Evolutionary conservation across 768 basidiomycete genomes (phyloP).

Genomic region (Rhizopogon vesiculosus): DNA sequence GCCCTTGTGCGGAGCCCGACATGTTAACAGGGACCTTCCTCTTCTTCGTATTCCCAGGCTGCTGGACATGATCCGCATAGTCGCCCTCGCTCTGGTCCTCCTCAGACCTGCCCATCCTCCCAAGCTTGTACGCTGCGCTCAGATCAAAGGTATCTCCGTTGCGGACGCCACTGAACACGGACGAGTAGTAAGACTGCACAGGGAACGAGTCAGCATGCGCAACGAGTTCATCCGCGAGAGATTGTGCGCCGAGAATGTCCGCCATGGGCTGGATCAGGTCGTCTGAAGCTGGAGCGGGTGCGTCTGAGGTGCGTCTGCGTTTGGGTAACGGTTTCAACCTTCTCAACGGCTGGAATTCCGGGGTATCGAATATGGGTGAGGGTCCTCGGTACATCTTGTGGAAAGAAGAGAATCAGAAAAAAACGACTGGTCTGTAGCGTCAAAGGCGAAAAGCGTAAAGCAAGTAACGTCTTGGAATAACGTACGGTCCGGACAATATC

Average conservation of each 20-base stretch:
- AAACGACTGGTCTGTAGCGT: slow-evolving; percentile 8
- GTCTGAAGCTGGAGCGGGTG: slow-evolving; percentile 20
- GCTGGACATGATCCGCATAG: slow-evolving; percentile 64
- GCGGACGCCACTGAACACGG: slow-evolving; percentile 38
- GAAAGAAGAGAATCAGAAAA: slow-evolving; percentile 9
- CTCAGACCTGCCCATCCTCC: slow-evolving; percentile 33
- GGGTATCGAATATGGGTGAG: slow-evolving; percentile 60
- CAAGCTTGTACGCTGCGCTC: slow-evolving; percentile 20
- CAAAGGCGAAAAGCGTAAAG: slow-evolving; percentile 13
- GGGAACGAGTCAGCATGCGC: slow-evolving; percentile 54
- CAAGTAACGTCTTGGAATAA: slow-evolving; percentile 11
- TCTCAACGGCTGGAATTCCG: slow-evolving; percentile 58
- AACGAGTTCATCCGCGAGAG: slow-evolving; percentile 53
- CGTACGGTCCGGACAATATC: slow-evolving; percentile 1
- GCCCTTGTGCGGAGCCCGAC: slow-evolving; percentile 35
- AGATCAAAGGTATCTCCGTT: slow-evolving; percentile 18
- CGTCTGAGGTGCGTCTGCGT: slow-evolving; percentile 53
- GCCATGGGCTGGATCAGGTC: slow-evolving; percentile 26
- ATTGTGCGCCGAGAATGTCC: slow-evolving; percentile 36
- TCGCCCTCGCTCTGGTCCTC: slow-evolving; percentile 57
- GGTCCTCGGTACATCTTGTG: slow-evolving; percentile 47
- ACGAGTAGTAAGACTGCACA: slow-evolving; percentile 60
- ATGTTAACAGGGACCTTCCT: slow-evolving; percentile 75
- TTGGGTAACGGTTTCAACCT: slow-evolving; percentile 78
- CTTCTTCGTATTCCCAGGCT: slow-evolving; percentile 85